Conservation (phyloP, 169 alveolate genomes). For the Eimeria acervulina region DNA sequence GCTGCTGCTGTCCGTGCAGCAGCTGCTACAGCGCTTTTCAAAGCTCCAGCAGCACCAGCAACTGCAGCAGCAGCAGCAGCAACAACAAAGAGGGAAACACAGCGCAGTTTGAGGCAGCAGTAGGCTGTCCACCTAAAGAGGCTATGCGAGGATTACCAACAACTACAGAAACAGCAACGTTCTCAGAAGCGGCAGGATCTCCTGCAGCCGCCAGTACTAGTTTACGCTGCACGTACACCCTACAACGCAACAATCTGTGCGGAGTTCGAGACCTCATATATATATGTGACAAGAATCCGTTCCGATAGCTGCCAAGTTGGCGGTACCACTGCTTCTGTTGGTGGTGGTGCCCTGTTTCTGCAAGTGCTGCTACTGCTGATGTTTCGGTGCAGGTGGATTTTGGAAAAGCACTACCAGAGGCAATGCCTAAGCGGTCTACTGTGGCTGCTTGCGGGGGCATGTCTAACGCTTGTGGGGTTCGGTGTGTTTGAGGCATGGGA, state of each 20-base stretch:
- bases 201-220: background rate
- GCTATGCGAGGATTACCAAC: background rate
- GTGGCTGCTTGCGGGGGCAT: conserved; percentile 74
- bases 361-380: background rate
- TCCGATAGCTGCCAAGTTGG: background rate
- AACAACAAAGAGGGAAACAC: conserved; percentile 37
- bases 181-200: background rate
- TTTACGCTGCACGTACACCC: background rate
- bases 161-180: background rate
- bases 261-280: background rate
- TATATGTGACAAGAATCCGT: background rate
- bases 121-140: conserved; percentile 70
- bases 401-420: conserved; percentile 29
- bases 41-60: conserved; percentile 22
- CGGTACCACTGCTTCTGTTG: conserved; percentile 8
- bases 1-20: conserved; percentile 24
- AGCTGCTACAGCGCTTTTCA: conserved; percentile 39
- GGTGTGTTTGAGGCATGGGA: conserved; percentile 38
- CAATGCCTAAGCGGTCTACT: conserved; percentile 55
- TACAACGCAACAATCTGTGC: background rate
- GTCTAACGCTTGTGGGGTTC: conserved; percentile 53
- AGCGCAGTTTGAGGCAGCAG: conserved; percentile 69
- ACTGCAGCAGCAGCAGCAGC: background rate
- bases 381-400: conserved; percentile 34
- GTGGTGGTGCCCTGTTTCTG: conserved; percentile 48